A percentile compares a stretch with the other conserved stretches of the same genome.
Evolutionary conservation across 768 basidiomycete species (phyloP).

Genomic region (Mycena filopes): DNA sequence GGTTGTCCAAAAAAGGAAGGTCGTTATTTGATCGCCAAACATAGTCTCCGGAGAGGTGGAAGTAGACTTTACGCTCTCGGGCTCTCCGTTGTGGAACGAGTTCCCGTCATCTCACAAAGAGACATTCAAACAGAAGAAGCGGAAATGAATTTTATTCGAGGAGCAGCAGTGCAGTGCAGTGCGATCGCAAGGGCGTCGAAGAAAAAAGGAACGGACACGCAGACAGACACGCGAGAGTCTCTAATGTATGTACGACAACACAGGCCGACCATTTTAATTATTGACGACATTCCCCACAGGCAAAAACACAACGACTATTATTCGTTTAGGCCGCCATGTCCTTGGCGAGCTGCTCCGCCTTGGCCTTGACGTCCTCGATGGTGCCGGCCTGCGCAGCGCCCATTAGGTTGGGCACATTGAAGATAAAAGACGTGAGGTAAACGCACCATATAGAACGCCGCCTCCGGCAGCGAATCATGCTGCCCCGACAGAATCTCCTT

Average conservation of each 20-base stretch:
- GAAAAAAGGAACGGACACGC: conserved; percentile 13
- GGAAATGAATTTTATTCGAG: conserved; percentile 16
- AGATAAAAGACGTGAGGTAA: background rate
- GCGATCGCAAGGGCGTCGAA: background rate
- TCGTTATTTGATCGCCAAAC: no score
- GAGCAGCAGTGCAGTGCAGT: background rate
- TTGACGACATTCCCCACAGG: conserved; percentile 6
- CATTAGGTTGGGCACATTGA: conserved; percentile 13
- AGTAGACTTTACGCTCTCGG: no score
- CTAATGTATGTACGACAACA: conserved; percentile 16
- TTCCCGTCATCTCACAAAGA: no score
- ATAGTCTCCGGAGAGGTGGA: no score
- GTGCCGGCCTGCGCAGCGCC: conserved; percentile 71
- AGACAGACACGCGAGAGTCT: background rate
- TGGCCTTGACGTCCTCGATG: conserved; percentile 95
- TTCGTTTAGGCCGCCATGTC: conserved; percentile 74
- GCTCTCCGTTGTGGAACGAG: no score
- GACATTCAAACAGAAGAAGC: background rate
- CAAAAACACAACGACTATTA: background rate
- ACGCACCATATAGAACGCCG: conserved; percentile 95
- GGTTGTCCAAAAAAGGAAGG: no score
- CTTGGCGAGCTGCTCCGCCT: conserved; percentile 98
- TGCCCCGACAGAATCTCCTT: conserved; percentile 94
- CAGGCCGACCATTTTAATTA: background rate
- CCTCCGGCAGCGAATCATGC: conserved; percentile 93